These are phyloP conservation scores for Eimeria necatrix DNA, from an alignment of 169 alveolate species.

Conservation along the genomic window DNA sequence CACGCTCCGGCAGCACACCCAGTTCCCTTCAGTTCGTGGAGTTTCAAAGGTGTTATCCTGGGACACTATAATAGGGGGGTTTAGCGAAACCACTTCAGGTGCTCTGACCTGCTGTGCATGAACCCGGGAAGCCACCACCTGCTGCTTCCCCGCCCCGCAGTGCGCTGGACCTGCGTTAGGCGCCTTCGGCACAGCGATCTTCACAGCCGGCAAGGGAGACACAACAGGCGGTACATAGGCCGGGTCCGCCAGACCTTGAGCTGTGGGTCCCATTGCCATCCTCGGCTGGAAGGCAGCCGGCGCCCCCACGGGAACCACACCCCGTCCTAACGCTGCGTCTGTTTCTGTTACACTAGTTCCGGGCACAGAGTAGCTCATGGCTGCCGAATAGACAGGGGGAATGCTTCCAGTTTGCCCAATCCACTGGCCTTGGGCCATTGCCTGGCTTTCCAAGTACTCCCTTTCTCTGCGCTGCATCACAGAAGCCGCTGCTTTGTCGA, in stretches of 20 bases:
- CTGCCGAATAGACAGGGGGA: not conserved
- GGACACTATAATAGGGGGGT: not conserved
- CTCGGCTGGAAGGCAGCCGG: not conserved
- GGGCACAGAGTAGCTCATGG: not conserved
- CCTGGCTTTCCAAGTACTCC: not conserved
- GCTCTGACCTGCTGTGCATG: not conserved
- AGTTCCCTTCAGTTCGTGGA: conserved; percentile 5
- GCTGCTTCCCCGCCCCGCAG: not conserved
- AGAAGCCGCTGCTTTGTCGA: not conserved
- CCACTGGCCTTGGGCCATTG: conserved; percentile 15
- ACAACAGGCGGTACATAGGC: not conserved
- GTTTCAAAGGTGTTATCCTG: conserved; percentile 1
- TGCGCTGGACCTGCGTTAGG: not conserved
- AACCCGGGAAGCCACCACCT: not conserved
- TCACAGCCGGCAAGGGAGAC: not conserved
- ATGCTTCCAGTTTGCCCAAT: not conserved
- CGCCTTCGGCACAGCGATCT: not conserved
- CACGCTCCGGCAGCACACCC: conserved; percentile 2
- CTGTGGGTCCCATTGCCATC: not conserved
- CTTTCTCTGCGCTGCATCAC: not conserved
- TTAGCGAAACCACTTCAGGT: not conserved
- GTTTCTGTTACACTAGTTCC: not conserved
- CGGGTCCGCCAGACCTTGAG: not conserved
- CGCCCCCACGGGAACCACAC: too few species aligned
- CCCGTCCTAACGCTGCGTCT: too few species aligned